Percentiles rank a stretch among this genome's conserved stretches.
These are phyloP conservation scores for Neophaeococcomyces mojaviensis DNA, from an alignment of 2,329 filamentous ascomycete genomes.

Conservation along the genomic window DNA sequence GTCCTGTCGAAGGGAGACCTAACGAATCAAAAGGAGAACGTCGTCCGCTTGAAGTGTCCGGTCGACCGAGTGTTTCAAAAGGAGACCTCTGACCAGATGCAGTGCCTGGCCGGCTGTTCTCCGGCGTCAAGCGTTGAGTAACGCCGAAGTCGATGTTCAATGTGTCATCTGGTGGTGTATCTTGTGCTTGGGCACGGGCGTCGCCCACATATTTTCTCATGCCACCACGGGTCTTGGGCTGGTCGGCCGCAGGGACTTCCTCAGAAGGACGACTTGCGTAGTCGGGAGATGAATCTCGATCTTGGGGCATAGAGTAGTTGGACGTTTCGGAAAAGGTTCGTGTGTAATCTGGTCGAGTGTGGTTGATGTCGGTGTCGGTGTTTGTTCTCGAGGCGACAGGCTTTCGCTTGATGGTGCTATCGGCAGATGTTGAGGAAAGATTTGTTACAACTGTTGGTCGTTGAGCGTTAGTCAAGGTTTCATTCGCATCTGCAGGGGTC, in stretches of 20 bases:
- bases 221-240: constrained; percentile 62
- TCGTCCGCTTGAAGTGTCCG: constrained; percentile 13
- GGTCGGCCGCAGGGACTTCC: constrained; percentile 17
- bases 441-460: constrained; percentile 30
- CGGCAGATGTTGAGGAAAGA: constrained; percentile 6
- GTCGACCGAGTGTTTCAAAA: constrained; percentile 12
- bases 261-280: constrained; percentile 63
- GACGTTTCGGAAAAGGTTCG: constrained; percentile 13
- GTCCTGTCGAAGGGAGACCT: constrained; percentile 20
- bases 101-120: constrained; percentile 47
- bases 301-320: constrained; percentile 39
- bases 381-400: constrained; percentile 31
- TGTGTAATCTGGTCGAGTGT: constrained; percentile 24
- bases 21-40: constrained; percentile 21
- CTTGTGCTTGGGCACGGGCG: constrained; percentile 34
- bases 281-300: constrained; percentile 61
- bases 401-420: constrained; percentile 6
- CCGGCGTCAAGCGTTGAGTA: constrained; percentile 51
- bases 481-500: constrained; percentile 17
- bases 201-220: constrained; percentile 64
- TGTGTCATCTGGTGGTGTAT: constrained; percentile 40
- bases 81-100: constrained; percentile 44
- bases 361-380: constrained; percentile 47
- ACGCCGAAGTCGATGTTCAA: constrained; percentile 77
- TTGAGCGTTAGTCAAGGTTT: constrained; percentile 22